Evolutionary conservation across 306 rosid species (phyloP).

Genomic region (Albizia julibrissin): DNA sequence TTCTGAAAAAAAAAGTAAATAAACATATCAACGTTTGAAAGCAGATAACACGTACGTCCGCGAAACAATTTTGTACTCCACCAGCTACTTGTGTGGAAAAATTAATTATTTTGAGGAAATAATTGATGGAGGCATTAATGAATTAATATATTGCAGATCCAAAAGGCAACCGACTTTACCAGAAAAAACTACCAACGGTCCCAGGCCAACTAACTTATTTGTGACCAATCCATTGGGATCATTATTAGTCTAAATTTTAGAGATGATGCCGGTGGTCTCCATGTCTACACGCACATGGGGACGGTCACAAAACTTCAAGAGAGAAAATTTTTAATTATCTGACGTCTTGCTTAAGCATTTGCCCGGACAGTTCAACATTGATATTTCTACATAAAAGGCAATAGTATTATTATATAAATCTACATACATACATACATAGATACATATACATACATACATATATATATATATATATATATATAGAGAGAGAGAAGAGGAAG

Average conservation of each 20-base stretch:
- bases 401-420: not conserved
- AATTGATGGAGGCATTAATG: conserved; percentile 27
- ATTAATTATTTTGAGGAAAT: conserved; percentile 28
- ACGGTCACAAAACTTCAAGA: not conserved
- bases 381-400: not conserved
- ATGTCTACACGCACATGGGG: not conserved
- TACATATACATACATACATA: too few relatives aligned
- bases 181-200: conserved; percentile 71
- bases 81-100: conserved; percentile 27
- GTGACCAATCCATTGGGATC: conserved; percentile 23
- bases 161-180: conserved; percentile 51
- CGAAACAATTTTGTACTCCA: conserved; percentile 31
- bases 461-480: too few relatives aligned
- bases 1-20: not conserved
- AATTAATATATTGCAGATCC: conserved; percentile 19
- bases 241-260: not conserved
- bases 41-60: conserved; percentile 17
- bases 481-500: not conserved
- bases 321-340: not conserved
- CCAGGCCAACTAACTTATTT: conserved; percentile 41
- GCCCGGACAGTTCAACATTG: not conserved
- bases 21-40: conserved; percentile 6
- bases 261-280: not conserved
- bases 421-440: too few relatives aligned
- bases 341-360: not conserved